Evolutionary conservation across 495 filamentous ascomycete species (phyloP).

Genomic region (Aspergillus saccharolyticus): DNA sequence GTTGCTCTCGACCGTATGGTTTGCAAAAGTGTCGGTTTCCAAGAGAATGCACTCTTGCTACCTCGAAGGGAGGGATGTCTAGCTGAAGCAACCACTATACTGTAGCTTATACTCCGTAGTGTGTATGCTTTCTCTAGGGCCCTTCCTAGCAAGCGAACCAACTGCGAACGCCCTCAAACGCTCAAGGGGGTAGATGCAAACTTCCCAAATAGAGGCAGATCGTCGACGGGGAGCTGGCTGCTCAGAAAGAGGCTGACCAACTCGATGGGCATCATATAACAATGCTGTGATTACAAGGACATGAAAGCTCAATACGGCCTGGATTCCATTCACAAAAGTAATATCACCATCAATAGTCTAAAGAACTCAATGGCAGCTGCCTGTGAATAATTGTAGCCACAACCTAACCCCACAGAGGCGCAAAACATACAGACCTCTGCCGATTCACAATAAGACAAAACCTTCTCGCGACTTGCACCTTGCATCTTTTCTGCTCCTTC

Average conservation of each 20-base stretch:
- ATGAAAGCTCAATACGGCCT: not conserved
- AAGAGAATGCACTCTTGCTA: no score
- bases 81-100: no score
- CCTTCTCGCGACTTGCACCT: no score
- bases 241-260: slow-evolving; percentile 11
- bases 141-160: not conserved
- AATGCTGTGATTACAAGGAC: not conserved
- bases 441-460: not conserved
- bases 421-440: not conserved
- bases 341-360: not conserved
- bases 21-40: no score
- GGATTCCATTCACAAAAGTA: not conserved
- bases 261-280: slow-evolving; percentile 7
- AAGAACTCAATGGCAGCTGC: not conserved
- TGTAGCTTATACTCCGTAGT: no score
- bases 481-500: not conserved
- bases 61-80: no score
- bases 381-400: not conserved
- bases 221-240: slow-evolving; percentile 4
- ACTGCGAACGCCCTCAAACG: not conserved
- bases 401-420: not conserved
- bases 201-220: slow-evolving; percentile 3
- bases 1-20: no score
- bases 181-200: not conserved
- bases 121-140: not conserved